A percentile compares a stretch with the other conserved stretches of the same genome.
Evolutionary conservation across 352 stramenopile genomes (phyloP).

Genomic region (Phytophthora pisi): DNA sequence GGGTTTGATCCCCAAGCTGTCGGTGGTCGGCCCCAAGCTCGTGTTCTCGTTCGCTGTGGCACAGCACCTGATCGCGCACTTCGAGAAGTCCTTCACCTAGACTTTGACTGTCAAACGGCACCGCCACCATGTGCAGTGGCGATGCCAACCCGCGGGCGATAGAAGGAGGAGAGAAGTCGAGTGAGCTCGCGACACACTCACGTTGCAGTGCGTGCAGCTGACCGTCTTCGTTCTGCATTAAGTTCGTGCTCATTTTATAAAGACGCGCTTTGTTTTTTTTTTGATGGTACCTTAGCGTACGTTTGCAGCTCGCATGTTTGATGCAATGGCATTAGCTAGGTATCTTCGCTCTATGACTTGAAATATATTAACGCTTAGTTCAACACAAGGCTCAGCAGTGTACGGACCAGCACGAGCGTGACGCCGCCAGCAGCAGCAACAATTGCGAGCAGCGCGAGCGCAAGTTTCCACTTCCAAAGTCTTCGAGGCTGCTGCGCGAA

Average conservation of each 20-base stretch:
- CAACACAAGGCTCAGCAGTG: conserved; percentile 23
- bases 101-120: conserved; percentile 3
- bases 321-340: background rate
- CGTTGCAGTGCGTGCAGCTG: conserved; percentile 6
- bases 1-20: conserved; percentile 94
- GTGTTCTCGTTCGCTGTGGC: conserved; percentile 97
- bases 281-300: background rate
- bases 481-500: conserved; percentile 61
- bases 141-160: conserved; percentile 13
- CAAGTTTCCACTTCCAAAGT: conserved; percentile 77
- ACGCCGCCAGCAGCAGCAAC: conserved; percentile 28
- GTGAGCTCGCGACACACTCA: background rate
- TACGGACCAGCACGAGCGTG: conserved; percentile 21
- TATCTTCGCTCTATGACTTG: background rate
- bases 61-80: conserved; percentile 95
- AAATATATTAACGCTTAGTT: conserved; percentile 15
- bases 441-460: conserved; percentile 49
- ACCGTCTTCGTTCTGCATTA: conserved; percentile 24
- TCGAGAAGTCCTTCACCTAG: conserved; percentile 83
- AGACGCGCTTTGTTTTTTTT: conserved; percentile 2
- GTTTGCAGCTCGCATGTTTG: background rate
- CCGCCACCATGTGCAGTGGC: conserved; percentile 11
- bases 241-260: conserved; percentile 1
- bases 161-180: conserved; percentile 14
- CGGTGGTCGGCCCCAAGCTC: conserved; percentile 95